Evolutionary conservation across 2,329 filamentous ascomycete genomes (phyloP).

Genomic region (Trichoderma sp.): DNA sequence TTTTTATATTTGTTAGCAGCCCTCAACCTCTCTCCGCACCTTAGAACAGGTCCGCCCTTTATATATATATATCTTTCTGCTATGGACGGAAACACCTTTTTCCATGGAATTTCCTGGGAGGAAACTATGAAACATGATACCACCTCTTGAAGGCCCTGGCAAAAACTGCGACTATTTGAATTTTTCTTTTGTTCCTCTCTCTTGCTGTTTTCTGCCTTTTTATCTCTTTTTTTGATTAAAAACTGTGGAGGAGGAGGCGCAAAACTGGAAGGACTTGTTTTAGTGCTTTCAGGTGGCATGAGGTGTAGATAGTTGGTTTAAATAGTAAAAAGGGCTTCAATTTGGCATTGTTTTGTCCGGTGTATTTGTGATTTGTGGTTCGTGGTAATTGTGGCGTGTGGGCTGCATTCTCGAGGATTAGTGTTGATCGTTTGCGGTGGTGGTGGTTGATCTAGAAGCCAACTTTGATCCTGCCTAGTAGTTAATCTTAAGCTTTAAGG

Average conservation of each 20-base stretch:
- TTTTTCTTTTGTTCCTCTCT: constrained; percentile 8
- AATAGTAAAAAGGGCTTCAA: neutral
- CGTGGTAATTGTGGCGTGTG: neutral
- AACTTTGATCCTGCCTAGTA: neutral
- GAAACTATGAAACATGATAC: constrained; percentile 15
- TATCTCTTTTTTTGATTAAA: neutral
- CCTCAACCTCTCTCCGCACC: neutral
- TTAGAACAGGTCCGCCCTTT: constrained; percentile 7
- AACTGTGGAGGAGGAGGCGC: neutral
- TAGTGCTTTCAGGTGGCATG: neutral
- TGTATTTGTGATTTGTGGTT: neutral
- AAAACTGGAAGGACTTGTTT: neutral
- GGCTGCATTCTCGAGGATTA: neutral
- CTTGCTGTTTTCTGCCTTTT: neutral
- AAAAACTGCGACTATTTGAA: constrained; percentile 10
- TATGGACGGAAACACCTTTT: neutral
- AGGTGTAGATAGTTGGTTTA: constrained; percentile 5
- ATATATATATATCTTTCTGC: neutral
- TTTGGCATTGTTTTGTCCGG: neutral
- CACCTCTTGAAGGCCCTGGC: constrained; percentile 8
- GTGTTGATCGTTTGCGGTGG: neutral
- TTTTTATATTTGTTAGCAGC: neutral
- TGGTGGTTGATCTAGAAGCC: neutral
- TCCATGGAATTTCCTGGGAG: neutral
- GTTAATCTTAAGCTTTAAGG: neutral